A percentile compares a stretch with the other conserved stretches of the same genome.
Conservation (phyloP, 2,329 filamentous ascomycete genomes). For the Magnaporthales sp. region DNA sequence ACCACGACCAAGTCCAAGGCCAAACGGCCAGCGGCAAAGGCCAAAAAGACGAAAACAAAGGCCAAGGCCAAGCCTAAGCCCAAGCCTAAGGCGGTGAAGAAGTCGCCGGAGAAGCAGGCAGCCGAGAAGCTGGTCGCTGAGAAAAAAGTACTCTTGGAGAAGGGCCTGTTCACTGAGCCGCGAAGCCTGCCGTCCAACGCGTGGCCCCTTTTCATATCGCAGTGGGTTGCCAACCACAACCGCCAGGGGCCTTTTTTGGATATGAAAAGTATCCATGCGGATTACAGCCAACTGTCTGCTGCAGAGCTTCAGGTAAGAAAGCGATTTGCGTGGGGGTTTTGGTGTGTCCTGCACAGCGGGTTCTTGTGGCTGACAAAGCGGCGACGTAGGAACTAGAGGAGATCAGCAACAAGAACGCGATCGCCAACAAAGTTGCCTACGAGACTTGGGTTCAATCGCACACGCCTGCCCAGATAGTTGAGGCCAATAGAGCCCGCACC, state of each 20-base stretch:
- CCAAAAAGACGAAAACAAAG: not conserved
- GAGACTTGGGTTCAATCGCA: conserved; percentile 40
- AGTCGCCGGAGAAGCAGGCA: conserved; percentile 14
- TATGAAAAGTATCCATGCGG: not conserved
- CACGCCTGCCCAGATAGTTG: conserved; percentile 27
- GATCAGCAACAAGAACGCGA: conserved; percentile 28
- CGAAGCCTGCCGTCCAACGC: conserved; percentile 18
- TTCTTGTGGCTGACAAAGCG: not conserved
- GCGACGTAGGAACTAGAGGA: conserved; percentile 25
- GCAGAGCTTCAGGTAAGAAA: conserved; percentile 34
- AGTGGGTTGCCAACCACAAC: conserved; percentile 18
- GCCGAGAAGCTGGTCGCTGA: conserved; percentile 23
- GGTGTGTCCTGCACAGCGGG: not conserved
- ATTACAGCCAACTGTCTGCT: conserved; percentile 30
- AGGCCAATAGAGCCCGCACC: conserved; percentile 39
- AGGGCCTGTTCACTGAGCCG: conserved; percentile 31
- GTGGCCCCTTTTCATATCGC: conserved; percentile 29
- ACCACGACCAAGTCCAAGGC: conserved; percentile 13
- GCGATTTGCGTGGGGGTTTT: too few species aligned
- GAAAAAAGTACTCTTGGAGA: conserved; percentile 27
- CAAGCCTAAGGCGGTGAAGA: conserved; percentile 13
- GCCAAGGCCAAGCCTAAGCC: too few species aligned
- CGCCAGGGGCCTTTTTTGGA: not conserved
- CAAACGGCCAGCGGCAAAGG: conserved; percentile 8
- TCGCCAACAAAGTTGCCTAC: conserved; percentile 27